A percentile compares a stretch with the other conserved stretches of the same genome.
Conservation (phyloP, 176 grass and related monocot species). For the Carex kokanica region DNA sequence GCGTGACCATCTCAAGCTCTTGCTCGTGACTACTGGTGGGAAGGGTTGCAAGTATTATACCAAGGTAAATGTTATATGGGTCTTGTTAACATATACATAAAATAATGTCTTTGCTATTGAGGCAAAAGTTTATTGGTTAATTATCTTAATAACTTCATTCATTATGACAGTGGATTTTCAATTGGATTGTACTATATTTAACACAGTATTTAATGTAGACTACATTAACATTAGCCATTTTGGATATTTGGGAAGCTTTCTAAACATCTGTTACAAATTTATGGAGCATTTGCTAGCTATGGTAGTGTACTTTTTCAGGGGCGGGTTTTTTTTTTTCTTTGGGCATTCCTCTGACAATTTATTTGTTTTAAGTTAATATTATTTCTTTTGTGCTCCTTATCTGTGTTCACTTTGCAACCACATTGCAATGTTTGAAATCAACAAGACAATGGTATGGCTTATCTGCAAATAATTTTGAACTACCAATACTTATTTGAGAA, state of each 20-base stretch:
- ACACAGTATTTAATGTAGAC: background rate
- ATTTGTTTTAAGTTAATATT: background rate
- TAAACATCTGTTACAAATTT: background rate
- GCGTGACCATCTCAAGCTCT: conserved; percentile 68
- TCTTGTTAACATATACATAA: background rate
- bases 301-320: background rate
- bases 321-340: background rate
- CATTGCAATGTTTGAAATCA: conserved; percentile 8
- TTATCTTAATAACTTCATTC: background rate
- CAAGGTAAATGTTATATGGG: conserved; percentile 39
- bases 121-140: background rate
- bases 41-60: conserved; percentile 95
- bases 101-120: conserved; percentile 9
- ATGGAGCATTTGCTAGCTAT: background rate
- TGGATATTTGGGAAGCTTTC: background rate
- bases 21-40: conserved; percentile 75
- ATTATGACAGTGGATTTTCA: background rate
- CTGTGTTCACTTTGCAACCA: background rate
- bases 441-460: background rate
- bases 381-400: background rate
- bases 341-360: background rate
- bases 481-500: background rate
- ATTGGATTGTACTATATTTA: background rate
- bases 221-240: background rate
- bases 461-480: background rate